Percentiles rank a stretch among this genome's conserved stretches.
Evolutionary conservation across 352 stramenopile species (phyloP).

Genomic region (Lagenidium giganteum): DNA sequence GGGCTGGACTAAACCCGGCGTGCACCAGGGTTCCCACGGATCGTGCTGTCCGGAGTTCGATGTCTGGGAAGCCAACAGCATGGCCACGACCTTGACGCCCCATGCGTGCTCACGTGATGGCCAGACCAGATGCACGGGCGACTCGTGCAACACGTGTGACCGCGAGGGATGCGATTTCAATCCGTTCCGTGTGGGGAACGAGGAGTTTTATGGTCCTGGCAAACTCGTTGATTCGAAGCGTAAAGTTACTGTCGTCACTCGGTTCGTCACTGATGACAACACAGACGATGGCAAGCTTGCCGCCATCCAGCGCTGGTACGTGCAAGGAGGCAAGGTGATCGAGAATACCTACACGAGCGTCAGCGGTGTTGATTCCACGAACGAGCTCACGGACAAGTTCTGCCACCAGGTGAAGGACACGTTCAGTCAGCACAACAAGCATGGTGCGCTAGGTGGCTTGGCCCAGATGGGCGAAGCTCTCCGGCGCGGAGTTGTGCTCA

Average conservation of each 20-base stretch:
- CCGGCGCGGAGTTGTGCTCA: conserved; percentile 48
- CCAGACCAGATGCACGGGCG: conserved; percentile 33
- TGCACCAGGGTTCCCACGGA: conserved; percentile 43
- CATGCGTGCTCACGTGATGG: conserved; percentile 33
- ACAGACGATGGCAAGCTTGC: conserved; percentile 43
- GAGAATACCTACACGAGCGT: conserved; percentile 16
- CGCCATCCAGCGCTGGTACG: conserved; percentile 68
- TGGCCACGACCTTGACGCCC: conserved; percentile 17
- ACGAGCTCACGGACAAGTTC: conserved; percentile 45
- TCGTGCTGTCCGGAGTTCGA: conserved; percentile 58
- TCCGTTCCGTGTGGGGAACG: conserved; percentile 62
- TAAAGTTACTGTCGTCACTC: conserved; percentile 64
- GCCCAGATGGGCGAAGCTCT: conserved; percentile 55
- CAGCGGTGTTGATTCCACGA: conserved; percentile 5
- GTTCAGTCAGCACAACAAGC: conserved; percentile 47
- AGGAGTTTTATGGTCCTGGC: conserved; percentile 59
- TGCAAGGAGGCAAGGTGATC: conserved; percentile 48
- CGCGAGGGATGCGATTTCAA: conserved; percentile 78
- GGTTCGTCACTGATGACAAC: conserved; percentile 62
- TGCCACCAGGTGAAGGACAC: conserved; percentile 38
- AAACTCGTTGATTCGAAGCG: conserved; percentile 45
- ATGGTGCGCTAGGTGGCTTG: conserved; percentile 41
- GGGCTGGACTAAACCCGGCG: conserved; percentile 24
- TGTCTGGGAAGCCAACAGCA: conserved; percentile 25
- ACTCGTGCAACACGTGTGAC: conserved; percentile 56